These are phyloP conservation scores for Talaromyces islandicus DNA, from an alignment of 2,329 filamentous ascomycete species.

Conservation along the genomic window DNA sequence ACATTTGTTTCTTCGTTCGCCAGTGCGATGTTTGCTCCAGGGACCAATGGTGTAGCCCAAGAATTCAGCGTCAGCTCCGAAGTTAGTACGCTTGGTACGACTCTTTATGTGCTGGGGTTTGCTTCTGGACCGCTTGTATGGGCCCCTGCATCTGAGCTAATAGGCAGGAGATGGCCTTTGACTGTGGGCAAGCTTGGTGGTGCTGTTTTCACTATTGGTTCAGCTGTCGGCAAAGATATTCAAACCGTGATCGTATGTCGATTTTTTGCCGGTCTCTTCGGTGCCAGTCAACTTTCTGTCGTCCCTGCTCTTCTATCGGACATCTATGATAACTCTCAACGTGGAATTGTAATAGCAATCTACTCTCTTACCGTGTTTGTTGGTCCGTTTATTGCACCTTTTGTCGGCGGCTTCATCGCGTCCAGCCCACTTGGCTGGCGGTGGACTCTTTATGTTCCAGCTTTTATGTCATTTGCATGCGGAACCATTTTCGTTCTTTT, in stretches of 20 bases:
- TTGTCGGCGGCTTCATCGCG: slow-evolving; percentile 47
- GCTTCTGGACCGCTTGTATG: slow-evolving; percentile 57
- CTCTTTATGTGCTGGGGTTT: slow-evolving; percentile 48
- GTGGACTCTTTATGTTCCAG: slow-evolving; percentile 7
- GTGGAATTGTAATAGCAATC: slow-evolving; percentile 37
- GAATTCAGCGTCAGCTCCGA: slow-evolving; percentile 43
- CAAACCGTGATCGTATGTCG: slow-evolving; percentile 39
- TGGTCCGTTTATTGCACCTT: slow-evolving; percentile 45
- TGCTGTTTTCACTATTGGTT: slow-evolving; percentile 42
- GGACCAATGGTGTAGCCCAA: slow-evolving; percentile 49
- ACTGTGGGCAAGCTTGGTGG: slow-evolving; percentile 37
- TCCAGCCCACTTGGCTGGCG: slow-evolving; percentile 27
- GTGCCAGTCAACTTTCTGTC: slow-evolving; percentile 38
- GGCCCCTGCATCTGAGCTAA: slow-evolving; percentile 58
- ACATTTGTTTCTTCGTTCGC: slow-evolving; percentile 49
- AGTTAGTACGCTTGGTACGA: slow-evolving; percentile 42
- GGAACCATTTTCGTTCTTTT: slow-evolving; percentile 22
- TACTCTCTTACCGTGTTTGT: slow-evolving; percentile 45
- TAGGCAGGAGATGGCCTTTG: slow-evolving; percentile 51
- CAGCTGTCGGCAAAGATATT: slow-evolving; percentile 37
- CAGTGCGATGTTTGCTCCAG: slow-evolving; percentile 62
- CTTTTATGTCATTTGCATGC: slow-evolving; percentile 43
- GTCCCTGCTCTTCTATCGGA: slow-evolving; percentile 43
- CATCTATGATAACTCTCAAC: slow-evolving; percentile 41
- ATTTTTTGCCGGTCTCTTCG: slow-evolving; percentile 45